Percentiles rank a stretch among this genome's conserved stretches.
Conservation (phyloP, 2,329 filamentous ascomycete genomes). For the Mycosphaerella arachidis region DNA sequence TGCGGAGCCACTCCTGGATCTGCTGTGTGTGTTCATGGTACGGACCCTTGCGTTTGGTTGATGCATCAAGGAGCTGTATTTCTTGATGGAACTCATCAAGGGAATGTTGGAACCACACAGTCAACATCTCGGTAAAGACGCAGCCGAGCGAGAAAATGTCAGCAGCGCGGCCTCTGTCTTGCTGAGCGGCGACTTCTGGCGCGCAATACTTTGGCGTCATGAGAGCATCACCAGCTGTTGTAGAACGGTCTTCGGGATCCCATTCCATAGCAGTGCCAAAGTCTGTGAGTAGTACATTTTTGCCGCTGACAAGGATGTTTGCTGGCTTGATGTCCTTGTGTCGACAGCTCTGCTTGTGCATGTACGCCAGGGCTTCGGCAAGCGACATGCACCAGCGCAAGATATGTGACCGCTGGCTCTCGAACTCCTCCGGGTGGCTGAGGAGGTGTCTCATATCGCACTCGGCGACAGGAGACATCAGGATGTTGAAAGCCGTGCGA, state of each 20-base stretch:
- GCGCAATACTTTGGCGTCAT: constrained; percentile 15
- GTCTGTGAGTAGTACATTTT: constrained; percentile 7
- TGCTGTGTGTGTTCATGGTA: too few species aligned
- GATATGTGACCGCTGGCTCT: not conserved
- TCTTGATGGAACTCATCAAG: not conserved
- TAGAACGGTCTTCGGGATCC: not conserved
- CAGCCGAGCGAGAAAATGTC: constrained; percentile 4
- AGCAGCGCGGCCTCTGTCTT: not conserved
- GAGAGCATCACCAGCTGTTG: not conserved
- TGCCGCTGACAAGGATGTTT: constrained; percentile 81
- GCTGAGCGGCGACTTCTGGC: constrained; percentile 6
- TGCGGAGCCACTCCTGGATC: too few species aligned
- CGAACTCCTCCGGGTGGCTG: not conserved
- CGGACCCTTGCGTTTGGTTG: not conserved
- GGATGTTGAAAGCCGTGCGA: constrained; percentile 6
- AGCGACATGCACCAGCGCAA: constrained; percentile 9
- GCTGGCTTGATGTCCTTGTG: constrained; percentile 79
- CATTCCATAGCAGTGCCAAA: constrained; percentile 5
- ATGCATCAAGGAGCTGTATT: not conserved
- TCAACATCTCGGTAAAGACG: constrained; percentile 1
- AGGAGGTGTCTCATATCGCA: constrained; percentile 10
- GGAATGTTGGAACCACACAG: not conserved
- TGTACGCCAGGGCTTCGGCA: constrained; percentile 7
- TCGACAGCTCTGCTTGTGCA: constrained; percentile 4
- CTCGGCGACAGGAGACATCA: constrained; percentile 12